Evolutionary conservation across 2,329 filamentous ascomycete genomes (phyloP).

Genomic region (Calonectria pauciramosa): DNA sequence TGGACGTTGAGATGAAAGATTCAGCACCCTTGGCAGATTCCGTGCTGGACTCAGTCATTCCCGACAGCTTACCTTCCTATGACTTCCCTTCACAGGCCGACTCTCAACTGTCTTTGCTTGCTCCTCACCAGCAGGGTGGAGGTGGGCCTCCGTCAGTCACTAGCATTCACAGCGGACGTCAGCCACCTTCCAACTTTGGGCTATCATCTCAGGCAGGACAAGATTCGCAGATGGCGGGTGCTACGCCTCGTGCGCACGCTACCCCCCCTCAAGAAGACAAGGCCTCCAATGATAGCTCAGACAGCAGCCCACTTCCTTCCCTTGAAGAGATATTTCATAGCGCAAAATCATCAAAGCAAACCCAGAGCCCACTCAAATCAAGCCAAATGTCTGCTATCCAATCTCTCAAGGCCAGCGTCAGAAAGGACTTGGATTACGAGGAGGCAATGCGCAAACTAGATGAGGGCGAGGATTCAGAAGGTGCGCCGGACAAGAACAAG

Average conservation of each 20-base stretch:
- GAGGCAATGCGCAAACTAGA: slow-evolving; percentile 61
- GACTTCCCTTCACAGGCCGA: slow-evolving; percentile 27
- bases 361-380: slow-evolving; percentile 51
- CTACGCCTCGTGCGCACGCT: slow-evolving; percentile 29
- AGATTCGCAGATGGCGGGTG: slow-evolving; percentile 42
- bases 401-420: slow-evolving; percentile 43
- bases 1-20: slow-evolving; percentile 29
- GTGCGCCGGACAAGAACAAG: slow-evolving; percentile 41
- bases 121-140: slow-evolving; percentile 24
- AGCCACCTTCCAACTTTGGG: slow-evolving; percentile 60
- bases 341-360: slow-evolving; percentile 53
- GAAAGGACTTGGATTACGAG: slow-evolving; percentile 56
- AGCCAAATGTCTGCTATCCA: slow-evolving; percentile 43
- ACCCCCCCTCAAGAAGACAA: slow-evolving; percentile 29
- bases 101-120: background rate
- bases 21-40: slow-evolving; percentile 12
- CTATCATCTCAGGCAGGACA: slow-evolving; percentile 46
- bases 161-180: slow-evolving; percentile 63
- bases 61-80: slow-evolving; percentile 38
- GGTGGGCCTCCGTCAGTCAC: slow-evolving; percentile 44
- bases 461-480: slow-evolving; percentile 47
- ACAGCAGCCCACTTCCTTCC: slow-evolving; percentile 53
- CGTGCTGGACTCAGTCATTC: slow-evolving; percentile 38
- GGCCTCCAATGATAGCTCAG: slow-evolving; percentile 35
- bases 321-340: slow-evolving; percentile 58